A percentile compares a stretch with the other conserved stretches of the same genome.
Conservation (phyloP, 345 rosid species). For the Moricandia moricandioides region DNA sequence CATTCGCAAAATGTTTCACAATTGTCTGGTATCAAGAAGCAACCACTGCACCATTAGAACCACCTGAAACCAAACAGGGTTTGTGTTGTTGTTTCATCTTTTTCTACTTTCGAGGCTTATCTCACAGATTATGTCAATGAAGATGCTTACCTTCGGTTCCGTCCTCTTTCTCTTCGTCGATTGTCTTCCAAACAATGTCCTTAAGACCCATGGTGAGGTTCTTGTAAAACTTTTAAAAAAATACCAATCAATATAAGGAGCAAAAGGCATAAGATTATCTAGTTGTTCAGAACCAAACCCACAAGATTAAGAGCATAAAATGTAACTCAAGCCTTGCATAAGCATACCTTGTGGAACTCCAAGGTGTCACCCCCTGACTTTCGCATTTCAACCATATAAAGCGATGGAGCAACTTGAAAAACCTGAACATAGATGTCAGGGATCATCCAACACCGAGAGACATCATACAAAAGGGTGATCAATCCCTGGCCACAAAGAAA, state of each 20-base stretch:
- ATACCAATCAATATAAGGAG: not conserved
- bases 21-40: slow-evolving; percentile 5
- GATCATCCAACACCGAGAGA: not conserved
- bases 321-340: slow-evolving; percentile 8
- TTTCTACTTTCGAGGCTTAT: slow-evolving; percentile 6
- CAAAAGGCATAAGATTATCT: not conserved
- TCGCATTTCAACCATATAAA: slow-evolving; percentile 90
- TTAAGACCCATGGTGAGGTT: slow-evolving; percentile 78
- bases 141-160: slow-evolving; percentile 27
- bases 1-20: slow-evolving; percentile 5
- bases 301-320: not conserved
- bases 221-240: slow-evolving; percentile 69
- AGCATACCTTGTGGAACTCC: slow-evolving; percentile 87
- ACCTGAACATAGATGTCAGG: slow-evolving; percentile 48
- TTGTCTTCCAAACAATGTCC: slow-evolving; percentile 92
- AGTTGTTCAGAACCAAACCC: not conserved
- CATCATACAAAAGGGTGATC: not conserved
- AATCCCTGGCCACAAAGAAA: slow-evolving; percentile 13
- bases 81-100: not conserved
- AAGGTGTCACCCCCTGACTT: slow-evolving; percentile 96
- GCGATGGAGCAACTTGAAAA: slow-evolving; percentile 96
- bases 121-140: not conserved
- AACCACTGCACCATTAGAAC: slow-evolving; percentile 30
- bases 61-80: slow-evolving; percentile 29
- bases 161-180: slow-evolving; percentile 55